These are phyloP conservation scores for Lepraria neglecta DNA, from an alignment of 495 filamentous ascomycete genomes.

Conservation along the genomic window DNA sequence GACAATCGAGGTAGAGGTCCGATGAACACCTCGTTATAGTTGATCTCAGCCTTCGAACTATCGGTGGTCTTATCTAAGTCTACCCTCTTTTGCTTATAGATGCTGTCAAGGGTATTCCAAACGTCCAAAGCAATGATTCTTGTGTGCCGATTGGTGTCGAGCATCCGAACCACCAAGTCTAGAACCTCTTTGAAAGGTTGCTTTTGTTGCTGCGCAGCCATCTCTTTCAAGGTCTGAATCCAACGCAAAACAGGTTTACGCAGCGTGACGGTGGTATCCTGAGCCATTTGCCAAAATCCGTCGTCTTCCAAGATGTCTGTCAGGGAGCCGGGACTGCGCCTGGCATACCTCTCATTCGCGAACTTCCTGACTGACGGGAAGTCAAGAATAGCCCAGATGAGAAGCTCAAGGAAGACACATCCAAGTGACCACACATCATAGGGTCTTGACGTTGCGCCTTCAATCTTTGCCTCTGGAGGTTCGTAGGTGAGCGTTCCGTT, in stretches of 20 bases:
- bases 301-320: conserved; percentile 5
- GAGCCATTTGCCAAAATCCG: conserved; percentile 15
- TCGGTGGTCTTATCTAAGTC: conserved; percentile 1
- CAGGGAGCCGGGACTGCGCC: background rate
- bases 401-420: conserved; percentile 42
- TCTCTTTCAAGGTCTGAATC: conserved; percentile 7
- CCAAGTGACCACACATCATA: conserved; percentile 47
- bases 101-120: background rate
- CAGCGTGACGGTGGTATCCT: background rate
- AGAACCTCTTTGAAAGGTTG: too few species aligned
- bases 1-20: too few species aligned
- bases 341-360: background rate
- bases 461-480: conserved; percentile 40
- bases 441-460: conserved; percentile 35
- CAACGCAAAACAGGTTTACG: conserved; percentile 7
- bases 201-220: too few species aligned
- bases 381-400: conserved; percentile 19
- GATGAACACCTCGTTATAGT: too few species aligned
- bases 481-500: conserved; percentile 36
- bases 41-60: too few species aligned
- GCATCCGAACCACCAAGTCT: background rate
- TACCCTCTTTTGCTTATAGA: background rate
- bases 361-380: background rate
- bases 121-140: conserved; percentile 11
- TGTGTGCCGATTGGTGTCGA: conserved; percentile 12